A percentile compares a stretch with the other conserved stretches of the same genome.
Evolutionary conservation across 306 rosid species (phyloP).

Genomic region (Quercus aquifolioides): DNA sequence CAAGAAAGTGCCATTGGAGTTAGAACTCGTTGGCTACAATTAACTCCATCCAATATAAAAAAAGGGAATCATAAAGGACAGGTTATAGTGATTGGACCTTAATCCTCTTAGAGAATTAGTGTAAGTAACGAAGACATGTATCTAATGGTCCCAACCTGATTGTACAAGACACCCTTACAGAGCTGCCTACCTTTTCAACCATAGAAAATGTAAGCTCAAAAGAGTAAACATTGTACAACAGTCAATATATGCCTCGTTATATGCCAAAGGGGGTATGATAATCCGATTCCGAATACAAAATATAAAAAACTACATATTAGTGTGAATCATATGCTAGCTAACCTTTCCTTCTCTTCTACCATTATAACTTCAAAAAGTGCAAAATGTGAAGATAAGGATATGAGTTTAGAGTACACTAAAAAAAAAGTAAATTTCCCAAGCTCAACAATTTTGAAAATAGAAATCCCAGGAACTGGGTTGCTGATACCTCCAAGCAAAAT

Average conservation of each 20-base stretch:
- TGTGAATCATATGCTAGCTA: background rate
- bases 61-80: no score
- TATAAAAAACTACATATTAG: no score
- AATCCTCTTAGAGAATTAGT: no score
- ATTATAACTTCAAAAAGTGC: background rate
- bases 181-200: background rate
- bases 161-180: no score
- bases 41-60: no score
- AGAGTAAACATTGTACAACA: background rate
- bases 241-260: background rate
- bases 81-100: no score
- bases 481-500: slow-evolving; percentile 12
- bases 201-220: background rate
- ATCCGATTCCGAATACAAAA: background rate
- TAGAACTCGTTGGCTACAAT: no score
- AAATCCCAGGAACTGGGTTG: slow-evolving; percentile 21
- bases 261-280: background rate
- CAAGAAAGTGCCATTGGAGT: no score
- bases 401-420: background rate
- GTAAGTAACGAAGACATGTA: no score
- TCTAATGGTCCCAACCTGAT: no score
- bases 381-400: slow-evolving; percentile 1
- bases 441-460: slow-evolving; percentile 12
- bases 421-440: background rate
- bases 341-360: background rate